Conservation (phyloP, 129 eudicot species). For the Artemisia argyi region DNA sequence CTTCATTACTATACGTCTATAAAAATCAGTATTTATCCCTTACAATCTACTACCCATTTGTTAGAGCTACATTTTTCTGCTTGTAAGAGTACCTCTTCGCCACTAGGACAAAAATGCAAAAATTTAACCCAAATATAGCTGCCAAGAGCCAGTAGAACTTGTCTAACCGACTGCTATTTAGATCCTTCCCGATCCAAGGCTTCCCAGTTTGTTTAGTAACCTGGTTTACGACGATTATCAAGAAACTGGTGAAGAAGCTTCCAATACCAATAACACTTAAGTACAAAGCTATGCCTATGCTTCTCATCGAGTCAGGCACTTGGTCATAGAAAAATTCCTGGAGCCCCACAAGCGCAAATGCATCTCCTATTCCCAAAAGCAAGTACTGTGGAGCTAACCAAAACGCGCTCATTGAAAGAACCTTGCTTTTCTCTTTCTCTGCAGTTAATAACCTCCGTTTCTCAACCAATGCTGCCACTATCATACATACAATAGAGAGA, state of each 20-base stretch:
- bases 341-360: conserved; percentile 46
- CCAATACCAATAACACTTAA: conserved; percentile 37
- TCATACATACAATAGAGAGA: conserved; percentile 25
- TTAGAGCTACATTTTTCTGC: background rate
- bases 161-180: conserved; percentile 52
- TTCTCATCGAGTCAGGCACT: conserved; percentile 48
- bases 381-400: conserved; percentile 43
- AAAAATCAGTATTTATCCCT: background rate
- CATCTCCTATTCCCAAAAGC: conserved; percentile 39
- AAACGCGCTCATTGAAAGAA: conserved; percentile 28
- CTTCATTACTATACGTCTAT: too few relatives aligned
- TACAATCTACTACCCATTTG: background rate
- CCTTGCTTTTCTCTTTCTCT: background rate
- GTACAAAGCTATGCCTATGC: conserved; percentile 32
- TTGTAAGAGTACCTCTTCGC: conserved; percentile 54
- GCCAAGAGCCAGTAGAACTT: conserved; percentile 63
- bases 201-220: conserved; percentile 28
- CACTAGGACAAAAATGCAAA: conserved; percentile 33
- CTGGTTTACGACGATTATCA: conserved; percentile 33
- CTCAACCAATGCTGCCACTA: conserved; percentile 41
- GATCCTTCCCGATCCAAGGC: conserved; percentile 68
- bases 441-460: conserved; percentile 27
- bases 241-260: conserved; percentile 31
- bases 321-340: conserved; percentile 53
- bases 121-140: conserved; percentile 33